Percentiles rank a stretch among this genome's conserved stretches.
These are phyloP conservation scores for Cercospora brassicicola DNA, from an alignment of 2,329 filamentous ascomycete genomes.

Conservation along the genomic window DNA sequence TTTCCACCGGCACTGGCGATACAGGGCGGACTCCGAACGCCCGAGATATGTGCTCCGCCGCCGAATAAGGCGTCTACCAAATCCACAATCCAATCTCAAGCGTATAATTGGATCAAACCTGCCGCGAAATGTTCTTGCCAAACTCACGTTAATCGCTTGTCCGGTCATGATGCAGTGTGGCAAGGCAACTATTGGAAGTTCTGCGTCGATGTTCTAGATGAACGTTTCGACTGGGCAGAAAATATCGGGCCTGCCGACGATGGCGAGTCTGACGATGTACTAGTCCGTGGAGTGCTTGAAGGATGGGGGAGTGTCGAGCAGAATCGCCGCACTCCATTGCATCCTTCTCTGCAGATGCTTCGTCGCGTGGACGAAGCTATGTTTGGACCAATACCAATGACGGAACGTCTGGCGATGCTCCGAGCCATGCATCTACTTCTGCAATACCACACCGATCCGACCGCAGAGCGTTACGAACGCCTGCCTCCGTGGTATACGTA, in stretches of 20 bases:
- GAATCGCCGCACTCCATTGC: not conserved
- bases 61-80: not conserved
- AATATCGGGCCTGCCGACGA: not conserved
- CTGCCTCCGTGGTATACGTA: not conserved
- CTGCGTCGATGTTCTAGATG: not conserved
- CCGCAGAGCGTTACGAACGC: not conserved
- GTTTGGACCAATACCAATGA: not conserved
- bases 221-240: not conserved
- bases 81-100: not conserved
- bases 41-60: not conserved
- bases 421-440: not conserved
- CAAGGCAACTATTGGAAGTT: not conserved
- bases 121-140: not conserved
- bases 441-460: not conserved
- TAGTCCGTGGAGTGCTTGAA: not conserved
- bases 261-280: not conserved
- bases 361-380: not conserved
- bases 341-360: not conserved
- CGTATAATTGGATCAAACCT: not conserved
- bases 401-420: not conserved
- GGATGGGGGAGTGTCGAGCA: not conserved
- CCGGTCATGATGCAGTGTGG: not conserved
- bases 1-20: not conserved
- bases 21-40: not conserved
- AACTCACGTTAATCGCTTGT: not conserved